Base-by-base conservation (phyloP, 306 rosid species). In the Castanea mollissima region DNA sequence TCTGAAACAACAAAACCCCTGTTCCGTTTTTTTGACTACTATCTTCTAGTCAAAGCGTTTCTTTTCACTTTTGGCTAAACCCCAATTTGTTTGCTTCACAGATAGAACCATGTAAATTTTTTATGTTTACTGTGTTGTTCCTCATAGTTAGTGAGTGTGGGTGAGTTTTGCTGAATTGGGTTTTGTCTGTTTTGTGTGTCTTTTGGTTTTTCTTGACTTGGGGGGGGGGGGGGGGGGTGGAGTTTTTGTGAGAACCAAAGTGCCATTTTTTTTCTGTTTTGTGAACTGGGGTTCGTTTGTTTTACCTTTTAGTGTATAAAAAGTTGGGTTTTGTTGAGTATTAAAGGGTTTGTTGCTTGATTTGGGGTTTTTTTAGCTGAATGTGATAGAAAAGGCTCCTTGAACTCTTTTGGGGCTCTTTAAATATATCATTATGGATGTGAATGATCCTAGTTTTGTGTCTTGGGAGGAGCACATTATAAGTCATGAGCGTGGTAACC, bases 391-490 rank as follows among this genome's bases (percentile, higher is more conserved):
- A n/a, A 41, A 73, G 78, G 62, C 34, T 34, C 65, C 60, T 32
- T 38, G 5, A n/a, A 34, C 20, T 52, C 74, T 63, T 59, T 38
- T 64, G 55, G 29, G 55, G 35, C 12, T 46, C 70, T 51, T 41
- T 1, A 35, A 74, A 16, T n/a, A 25, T 25, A 19, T 74, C 75
- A 79, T 67, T 78, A 86, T 91, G 92, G 71, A 86, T 55, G 63
- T 56, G 82, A 75, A 57, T 63, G 78, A 77, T 55, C 79, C 81
- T 56, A 72, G 75, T 69, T 93, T 91, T 74, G 91, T 91, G 86
- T 63, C 87, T n/a, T 93, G 97, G 97, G 94, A 93, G 84, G 97
- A 91, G 89, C 85, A 79, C 75, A 87, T 88, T 79, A 62, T 91
- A 80, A 87, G 92, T 74, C 91, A 84, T 51, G 97, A 89, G 69